Evolutionary conservation across 2,329 filamentous ascomycete species (phyloP).

Genomic region (Aspergillus luchuensis): DNA sequence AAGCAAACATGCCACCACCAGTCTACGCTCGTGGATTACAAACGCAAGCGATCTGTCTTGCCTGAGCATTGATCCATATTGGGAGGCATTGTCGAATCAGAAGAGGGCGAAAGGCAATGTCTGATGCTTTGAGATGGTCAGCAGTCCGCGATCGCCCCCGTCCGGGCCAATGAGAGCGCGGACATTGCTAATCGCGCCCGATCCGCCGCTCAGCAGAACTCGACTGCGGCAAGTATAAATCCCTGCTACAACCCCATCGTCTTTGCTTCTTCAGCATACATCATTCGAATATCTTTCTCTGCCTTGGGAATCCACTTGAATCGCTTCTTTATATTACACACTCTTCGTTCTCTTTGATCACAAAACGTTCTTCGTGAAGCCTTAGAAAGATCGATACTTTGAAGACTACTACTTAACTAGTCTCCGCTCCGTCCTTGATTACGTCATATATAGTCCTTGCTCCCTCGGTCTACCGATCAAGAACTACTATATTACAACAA

Average conservation of each 20-base stretch:
- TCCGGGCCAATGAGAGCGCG: neutral
- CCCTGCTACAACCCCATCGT: neutral
- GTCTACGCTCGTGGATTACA: conserved; percentile 1
- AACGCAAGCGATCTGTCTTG: neutral
- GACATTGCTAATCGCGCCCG: neutral
- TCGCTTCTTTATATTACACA: neutral
- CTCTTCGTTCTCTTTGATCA: no score
- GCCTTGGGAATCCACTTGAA: neutral
- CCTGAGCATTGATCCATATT: neutral
- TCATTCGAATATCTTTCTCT: neutral
- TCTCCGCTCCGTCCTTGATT: neutral
- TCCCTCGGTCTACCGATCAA: neutral
- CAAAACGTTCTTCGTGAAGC: no score
- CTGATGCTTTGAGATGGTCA: neutral
- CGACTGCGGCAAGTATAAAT: neutral
- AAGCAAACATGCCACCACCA: neutral
- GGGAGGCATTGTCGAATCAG: neutral
- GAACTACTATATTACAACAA: conserved; percentile 9
- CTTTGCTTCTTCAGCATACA: neutral
- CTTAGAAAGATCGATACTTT: no score
- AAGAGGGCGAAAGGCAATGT: neutral
- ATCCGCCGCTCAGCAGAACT: neutral
- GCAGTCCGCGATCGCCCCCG: neutral
- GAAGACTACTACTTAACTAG: no score
- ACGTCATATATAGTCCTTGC: neutral